Evolutionary conservation across 176 grass and related monocot species (phyloP), one percentile per base, ranked within the genome.

Genomic region (Chrysopogon serrulatus): DNA sequence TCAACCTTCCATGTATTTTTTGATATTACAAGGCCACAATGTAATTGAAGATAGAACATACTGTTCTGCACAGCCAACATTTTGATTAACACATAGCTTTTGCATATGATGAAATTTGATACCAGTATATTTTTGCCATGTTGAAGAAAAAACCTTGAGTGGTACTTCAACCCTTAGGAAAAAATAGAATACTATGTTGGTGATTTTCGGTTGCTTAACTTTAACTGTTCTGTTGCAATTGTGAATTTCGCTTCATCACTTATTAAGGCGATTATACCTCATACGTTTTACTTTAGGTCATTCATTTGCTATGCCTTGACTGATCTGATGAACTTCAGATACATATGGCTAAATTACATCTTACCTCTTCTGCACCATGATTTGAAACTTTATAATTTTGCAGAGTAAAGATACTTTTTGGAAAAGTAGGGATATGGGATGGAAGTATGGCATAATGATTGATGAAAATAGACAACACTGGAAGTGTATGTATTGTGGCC

Each of bases 401-500:
- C 73, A 90, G 88, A 79, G 42, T 82, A 82, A 48, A 32, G 66
- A 86, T n/a, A 73, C 79, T 21, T 90, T 90, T 40, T 86, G 88
- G 88, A 88, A 89, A 91, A 90, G 86, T 68, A 92, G 71, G 72
- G 93, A 95, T 86, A 92, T 95, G 80, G 93, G 86, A 75, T 92
- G 93, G 93, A 61, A 83, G 54, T 88, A 95, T 33, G 93, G 90
- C 11, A 83, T 86, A 80, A 92, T 95, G 93, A 76, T 95, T 71
- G 89, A 95, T 33, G 85, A 89, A 57, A 81, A 90, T 70, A 97
- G 90, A 80, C 92, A 92, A 70, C 92, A 95, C 57, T 98, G 91
- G 96, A 86, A 83, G 51, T 98, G 96, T 86, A 92, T 90, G 51
- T 98, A 94, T 82, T 98, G 96, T 72, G 86, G 91, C 71, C 71